These are phyloP conservation scores for Gillenia trifoliata DNA, from an alignment of 306 rosid genomes.

Conservation along the genomic window DNA sequence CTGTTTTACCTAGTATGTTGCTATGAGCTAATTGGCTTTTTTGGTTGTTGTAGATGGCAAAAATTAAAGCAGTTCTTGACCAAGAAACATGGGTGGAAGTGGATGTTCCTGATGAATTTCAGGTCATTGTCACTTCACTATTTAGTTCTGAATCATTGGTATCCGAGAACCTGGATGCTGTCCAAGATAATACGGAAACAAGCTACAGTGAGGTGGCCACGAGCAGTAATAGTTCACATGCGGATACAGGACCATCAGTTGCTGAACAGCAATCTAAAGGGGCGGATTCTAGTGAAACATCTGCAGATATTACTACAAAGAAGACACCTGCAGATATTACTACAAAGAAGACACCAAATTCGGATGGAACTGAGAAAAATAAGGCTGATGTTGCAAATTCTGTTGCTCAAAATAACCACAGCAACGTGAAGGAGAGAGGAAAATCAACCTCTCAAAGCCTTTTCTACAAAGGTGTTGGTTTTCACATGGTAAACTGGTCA, in stretches of 20 bases:
- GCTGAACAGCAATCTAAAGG: slow-evolving; percentile 37
- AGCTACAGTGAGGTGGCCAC: slow-evolving; percentile 37
- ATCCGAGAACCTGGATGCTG: slow-evolving; percentile 46
- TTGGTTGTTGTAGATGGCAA: slow-evolving; percentile 64
- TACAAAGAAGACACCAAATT: slow-evolving; percentile 21
- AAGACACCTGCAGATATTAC: slow-evolving; percentile 25
- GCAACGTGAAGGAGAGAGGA: slow-evolving; percentile 63
- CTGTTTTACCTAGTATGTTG: not conserved
- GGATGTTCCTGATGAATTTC: slow-evolving; percentile 98
- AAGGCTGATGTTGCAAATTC: slow-evolving; percentile 37
- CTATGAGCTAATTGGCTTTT: slow-evolving; percentile 22
- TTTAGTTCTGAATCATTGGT: slow-evolving; percentile 43
- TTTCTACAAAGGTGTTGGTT: slow-evolving; percentile 67
- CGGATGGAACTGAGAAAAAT: slow-evolving; percentile 32
- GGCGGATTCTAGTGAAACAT: slow-evolving; percentile 40
- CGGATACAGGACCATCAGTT: slow-evolving; percentile 30
- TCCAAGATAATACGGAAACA: slow-evolving; percentile 40
- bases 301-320: slow-evolving; percentile 27
- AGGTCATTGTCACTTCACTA: slow-evolving; percentile 57
- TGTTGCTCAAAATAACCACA: slow-evolving; percentile 40
- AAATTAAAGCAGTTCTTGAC: slow-evolving; percentile 94
- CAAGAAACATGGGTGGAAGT: slow-evolving; percentile 99
- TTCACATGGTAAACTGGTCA: slow-evolving; percentile 99
- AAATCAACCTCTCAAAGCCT: slow-evolving; percentile 72
- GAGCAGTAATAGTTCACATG: slow-evolving; percentile 27